Base-by-base conservation (phyloP, 1,139 yeast genomes). In the Blastobotrys raffinosifermentans region DNA sequence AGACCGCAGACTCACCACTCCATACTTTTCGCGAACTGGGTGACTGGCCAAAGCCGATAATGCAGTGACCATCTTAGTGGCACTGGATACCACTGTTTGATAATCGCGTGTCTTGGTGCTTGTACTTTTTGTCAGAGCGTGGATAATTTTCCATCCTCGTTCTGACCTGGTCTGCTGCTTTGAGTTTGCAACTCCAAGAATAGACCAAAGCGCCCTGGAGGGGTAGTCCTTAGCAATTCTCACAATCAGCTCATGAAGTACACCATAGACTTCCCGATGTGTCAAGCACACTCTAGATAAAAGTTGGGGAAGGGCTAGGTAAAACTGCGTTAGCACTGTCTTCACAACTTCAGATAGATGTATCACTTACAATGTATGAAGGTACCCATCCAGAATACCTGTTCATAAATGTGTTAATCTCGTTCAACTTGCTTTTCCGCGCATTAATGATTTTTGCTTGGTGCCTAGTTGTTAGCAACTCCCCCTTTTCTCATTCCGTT, bases 241-340 rank as follows among this genome's bases (percentile, higher is more conserved):
- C 7, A 73, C 62, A 11, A 89, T 65, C 15, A 91, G 73, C 13
- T 64, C 62, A 33, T 73, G 66, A 19, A 91, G 67, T 15, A 80
- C 61, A 2, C 67, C 69, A 27, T 72, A 74, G 0, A 93, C 80
- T 0, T 69, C 66, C 3, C 62, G 59, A 47, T 82, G 80, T 1
- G 70, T 64, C 51, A 85, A 94, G 1, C 76, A 68, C 40, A 89
- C 70, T 51, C 98, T 70, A 1, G 96, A 86, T 10, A 91, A 62
- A 26, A 93, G 62, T 57, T 91, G 97, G 0, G 97, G 84, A 19
- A 91, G 67, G 0, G 89, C 94, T 1, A 91, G 72, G 55, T 84
- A 89, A 82, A 96, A 85, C 33, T 77, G 78, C 49, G 69, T 10
- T 31, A 16, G 31, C 19, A 13, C 8, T 8, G 7, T 4, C 5